A percentile compares a stretch with the other conserved stretches of the same genome.
Conservation (phyloP, 306 rosid genomes). For the Bauhinia variegata region DNA sequence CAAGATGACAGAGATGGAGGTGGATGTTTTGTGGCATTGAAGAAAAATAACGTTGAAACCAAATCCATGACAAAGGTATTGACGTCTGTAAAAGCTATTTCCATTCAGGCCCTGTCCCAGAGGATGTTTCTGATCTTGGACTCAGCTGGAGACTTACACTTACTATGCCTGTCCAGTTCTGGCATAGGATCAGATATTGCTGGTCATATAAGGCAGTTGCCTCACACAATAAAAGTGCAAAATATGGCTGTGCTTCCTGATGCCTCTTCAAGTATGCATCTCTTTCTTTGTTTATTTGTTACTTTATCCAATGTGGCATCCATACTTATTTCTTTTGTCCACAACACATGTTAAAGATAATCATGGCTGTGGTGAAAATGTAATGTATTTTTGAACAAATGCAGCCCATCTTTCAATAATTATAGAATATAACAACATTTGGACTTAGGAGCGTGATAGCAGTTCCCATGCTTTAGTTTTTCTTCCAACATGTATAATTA, state of each 20-base stretch:
- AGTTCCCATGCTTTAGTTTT: neutral
- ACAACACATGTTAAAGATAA: neutral
- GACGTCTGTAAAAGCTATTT: slow-evolving; percentile 60
- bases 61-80: slow-evolving; percentile 40
- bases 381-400: neutral
- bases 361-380: slow-evolving; percentile 1
- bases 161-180: slow-evolving; percentile 59
- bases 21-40: slow-evolving; percentile 65
- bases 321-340: too few relatives aligned
- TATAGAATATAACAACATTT: neutral
- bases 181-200: slow-evolving; percentile 58
- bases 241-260: slow-evolving; percentile 73
- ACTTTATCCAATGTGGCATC: neutral
- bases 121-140: slow-evolving; percentile 68
- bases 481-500: neutral
- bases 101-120: slow-evolving; percentile 76
- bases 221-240: slow-evolving; percentile 63
- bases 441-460: neutral
- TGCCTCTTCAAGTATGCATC: slow-evolving; percentile 57
- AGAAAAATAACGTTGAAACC: slow-evolving; percentile 48
- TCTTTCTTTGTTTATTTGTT: slow-evolving; percentile 20
- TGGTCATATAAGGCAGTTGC: slow-evolving; percentile 57
- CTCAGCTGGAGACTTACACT: slow-evolving; percentile 75
- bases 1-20: slow-evolving; percentile 57
- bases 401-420: neutral